Conservation (phyloP, 352 stramenopile species). For the Phytophthora sp. region DNA sequence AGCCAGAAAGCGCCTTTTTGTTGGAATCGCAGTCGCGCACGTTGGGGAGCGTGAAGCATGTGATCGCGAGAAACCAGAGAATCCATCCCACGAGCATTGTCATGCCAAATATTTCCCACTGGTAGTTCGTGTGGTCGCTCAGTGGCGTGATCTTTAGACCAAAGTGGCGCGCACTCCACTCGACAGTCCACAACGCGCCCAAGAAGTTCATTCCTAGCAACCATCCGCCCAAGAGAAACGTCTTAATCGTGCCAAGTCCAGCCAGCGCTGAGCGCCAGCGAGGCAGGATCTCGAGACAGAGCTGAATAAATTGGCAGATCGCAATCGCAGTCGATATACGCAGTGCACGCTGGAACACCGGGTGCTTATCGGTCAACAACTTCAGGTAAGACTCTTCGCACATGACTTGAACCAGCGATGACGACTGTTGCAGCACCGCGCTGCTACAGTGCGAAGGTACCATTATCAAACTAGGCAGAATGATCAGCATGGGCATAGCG, state of each 20-base stretch:
- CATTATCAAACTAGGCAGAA: constrained; percentile 79
- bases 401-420: constrained; percentile 54
- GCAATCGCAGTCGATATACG: constrained; percentile 82
- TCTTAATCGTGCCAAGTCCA: constrained; percentile 53
- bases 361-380: constrained; percentile 82
- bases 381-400: constrained; percentile 88
- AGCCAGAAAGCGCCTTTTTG: constrained; percentile 64
- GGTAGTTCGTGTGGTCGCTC: constrained; percentile 61
- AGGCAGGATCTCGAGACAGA: constrained; percentile 83
- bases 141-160: constrained; percentile 70
- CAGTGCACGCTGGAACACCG: constrained; percentile 83
- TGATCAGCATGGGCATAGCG: constrained; percentile 73
- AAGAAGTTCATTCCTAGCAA: constrained; percentile 69
- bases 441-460: constrained; percentile 65
- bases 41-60: constrained; percentile 64
- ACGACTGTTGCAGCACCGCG: constrained; percentile 32
- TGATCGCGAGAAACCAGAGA: constrained; percentile 80
- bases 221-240: constrained; percentile 64
- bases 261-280: constrained; percentile 69
- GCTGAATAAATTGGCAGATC: constrained; percentile 87
- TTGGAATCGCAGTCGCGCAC: constrained; percentile 62
- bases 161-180: constrained; percentile 82
- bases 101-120: constrained; percentile 88
- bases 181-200: constrained; percentile 69
- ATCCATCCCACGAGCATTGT: constrained; percentile 80